phyloP scores from a whole-genome alignment of 2,329 filamentous ascomycete genomes.

The Fusarium nodosum region DNA sequence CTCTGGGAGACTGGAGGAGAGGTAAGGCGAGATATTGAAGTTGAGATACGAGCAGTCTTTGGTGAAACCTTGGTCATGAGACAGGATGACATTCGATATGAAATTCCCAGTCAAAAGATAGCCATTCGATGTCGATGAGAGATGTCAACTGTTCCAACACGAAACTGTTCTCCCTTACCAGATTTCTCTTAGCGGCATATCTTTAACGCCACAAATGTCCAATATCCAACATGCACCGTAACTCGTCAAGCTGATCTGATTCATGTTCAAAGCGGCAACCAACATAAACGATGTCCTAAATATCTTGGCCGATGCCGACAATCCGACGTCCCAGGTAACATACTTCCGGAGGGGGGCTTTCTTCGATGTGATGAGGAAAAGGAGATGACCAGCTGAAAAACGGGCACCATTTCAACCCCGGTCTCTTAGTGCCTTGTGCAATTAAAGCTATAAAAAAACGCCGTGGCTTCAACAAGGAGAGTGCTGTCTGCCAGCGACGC shows the following conservation, averaged over 20 bases:
- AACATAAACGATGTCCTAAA: neutral
- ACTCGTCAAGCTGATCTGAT: neutral
- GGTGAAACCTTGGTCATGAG: neutral
- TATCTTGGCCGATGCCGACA: conserved; percentile 17
- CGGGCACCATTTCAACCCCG: conserved; percentile 2
- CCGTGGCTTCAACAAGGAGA: conserved; percentile 24
- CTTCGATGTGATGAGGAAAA: neutral
- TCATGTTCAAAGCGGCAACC: conserved; percentile 3
- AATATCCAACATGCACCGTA: neutral
- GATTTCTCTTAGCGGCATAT: neutral
- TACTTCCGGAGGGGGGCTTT: neutral
- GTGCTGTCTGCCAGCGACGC: neutral
- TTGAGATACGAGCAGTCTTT: neutral
- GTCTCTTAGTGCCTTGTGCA: conserved; percentile 15
- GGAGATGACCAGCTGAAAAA: conserved; percentile 18
- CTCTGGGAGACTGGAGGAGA: neutral
- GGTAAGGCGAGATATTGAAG: conserved; percentile 1
- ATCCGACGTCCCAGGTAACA: neutral
- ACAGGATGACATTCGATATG: neutral
- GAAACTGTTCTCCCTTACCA: neutral
- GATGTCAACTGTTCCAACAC: neutral
- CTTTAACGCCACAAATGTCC: conserved; percentile 21
- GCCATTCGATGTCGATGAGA: neutral
- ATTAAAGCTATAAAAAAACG: conserved; percentile 11
- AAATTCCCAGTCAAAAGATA: neutral